phyloP scores from a whole-genome alignment of 306 rosid genomes.

The Vachellia collinsii region DNA sequence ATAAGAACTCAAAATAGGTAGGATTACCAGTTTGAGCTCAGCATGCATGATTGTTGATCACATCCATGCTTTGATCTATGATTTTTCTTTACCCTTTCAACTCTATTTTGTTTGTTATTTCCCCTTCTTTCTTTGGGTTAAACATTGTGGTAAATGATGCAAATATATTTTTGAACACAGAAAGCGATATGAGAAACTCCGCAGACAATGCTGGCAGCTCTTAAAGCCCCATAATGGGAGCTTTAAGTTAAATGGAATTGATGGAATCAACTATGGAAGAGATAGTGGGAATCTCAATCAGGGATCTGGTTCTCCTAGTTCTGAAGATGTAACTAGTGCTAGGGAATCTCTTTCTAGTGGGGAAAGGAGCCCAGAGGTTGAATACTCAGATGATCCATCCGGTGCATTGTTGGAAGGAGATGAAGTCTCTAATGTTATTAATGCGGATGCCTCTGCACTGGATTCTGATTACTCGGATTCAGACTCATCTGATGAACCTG shows the following conservation, averaged over 20 bases:
- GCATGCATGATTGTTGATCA: slow-evolving; percentile 20
- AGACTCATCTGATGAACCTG: slow-evolving; percentile 83
- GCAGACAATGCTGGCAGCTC: slow-evolving; percentile 73
- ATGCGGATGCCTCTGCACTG: slow-evolving; percentile 62
- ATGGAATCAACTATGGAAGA: slow-evolving; percentile 59
- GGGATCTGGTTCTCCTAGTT: slow-evolving; percentile 82
- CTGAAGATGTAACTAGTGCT: slow-evolving; percentile 90
- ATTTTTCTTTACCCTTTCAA: slow-evolving; percentile 10
- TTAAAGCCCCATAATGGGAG: slow-evolving; percentile 61
- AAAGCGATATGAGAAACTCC: slow-evolving; percentile 82
- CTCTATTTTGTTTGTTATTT: slow-evolving; percentile 19
- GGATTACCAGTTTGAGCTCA: slow-evolving; percentile 12
- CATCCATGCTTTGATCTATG: slow-evolving; percentile 27
- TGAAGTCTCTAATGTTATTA: slow-evolving; percentile 57
- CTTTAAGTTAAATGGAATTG: slow-evolving; percentile 59
- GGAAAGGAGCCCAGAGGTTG: slow-evolving; percentile 67
- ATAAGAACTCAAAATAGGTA: slow-evolving; percentile 79
- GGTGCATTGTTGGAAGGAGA: slow-evolving; percentile 70
- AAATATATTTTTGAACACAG: slow-evolving; percentile 63
- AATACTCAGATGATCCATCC: slow-evolving; percentile 70
- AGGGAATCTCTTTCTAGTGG: slow-evolving; percentile 93
- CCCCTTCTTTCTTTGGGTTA: slow-evolving; percentile 26
- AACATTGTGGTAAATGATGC: slow-evolving; percentile 27
- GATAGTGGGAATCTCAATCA: slow-evolving; percentile 58
- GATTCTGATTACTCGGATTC: slow-evolving; percentile 86